Percentiles rank a stretch among this genome's conserved stretches.
Evolutionary conservation across 1,284 basidiomycete genomes (phyloP).

Genomic region (Apiotrichum akiyoshidainum): DNA sequence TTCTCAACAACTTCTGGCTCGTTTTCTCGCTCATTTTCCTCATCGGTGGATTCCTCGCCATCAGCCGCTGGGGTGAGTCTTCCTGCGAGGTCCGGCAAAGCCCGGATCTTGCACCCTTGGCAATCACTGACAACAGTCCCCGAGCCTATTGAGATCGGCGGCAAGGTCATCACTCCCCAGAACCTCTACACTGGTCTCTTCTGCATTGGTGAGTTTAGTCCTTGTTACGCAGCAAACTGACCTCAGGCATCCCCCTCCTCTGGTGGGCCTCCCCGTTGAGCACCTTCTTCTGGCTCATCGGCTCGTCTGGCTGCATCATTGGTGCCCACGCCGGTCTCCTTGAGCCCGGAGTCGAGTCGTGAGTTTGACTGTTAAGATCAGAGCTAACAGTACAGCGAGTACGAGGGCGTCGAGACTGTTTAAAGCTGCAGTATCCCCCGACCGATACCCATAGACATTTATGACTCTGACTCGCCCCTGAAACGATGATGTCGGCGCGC

Average conservation of each 20-base stretch:
- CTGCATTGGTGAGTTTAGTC: conserved; percentile 43
- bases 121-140: conserved; percentile 14
- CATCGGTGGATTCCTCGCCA: conserved; percentile 82
- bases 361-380: background rate
- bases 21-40: conserved; percentile 83
- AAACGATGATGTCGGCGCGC: no score
- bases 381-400: conserved; percentile 29
- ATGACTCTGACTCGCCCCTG: no score
- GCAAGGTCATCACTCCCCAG: conserved; percentile 54
- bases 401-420: conserved; percentile 39
- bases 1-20: conserved; percentile 77
- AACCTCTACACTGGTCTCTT: conserved; percentile 63
- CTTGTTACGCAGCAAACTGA: conserved; percentile 3
- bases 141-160: conserved; percentile 53
- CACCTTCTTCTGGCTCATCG: conserved; percentile 52
- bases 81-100: background rate
- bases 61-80: conserved; percentile 81
- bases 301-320: conserved; percentile 50
- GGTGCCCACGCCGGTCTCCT: conserved; percentile 57
- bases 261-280: conserved; percentile 50
- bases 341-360: conserved; percentile 55
- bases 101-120: background rate
- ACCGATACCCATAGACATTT: no score
- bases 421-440: conserved; percentile 9
- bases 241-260: conserved; percentile 46